Evolutionary conservation across 116 monocot genomes (phyloP).

Genomic region (Cymodocea nodosa): DNA sequence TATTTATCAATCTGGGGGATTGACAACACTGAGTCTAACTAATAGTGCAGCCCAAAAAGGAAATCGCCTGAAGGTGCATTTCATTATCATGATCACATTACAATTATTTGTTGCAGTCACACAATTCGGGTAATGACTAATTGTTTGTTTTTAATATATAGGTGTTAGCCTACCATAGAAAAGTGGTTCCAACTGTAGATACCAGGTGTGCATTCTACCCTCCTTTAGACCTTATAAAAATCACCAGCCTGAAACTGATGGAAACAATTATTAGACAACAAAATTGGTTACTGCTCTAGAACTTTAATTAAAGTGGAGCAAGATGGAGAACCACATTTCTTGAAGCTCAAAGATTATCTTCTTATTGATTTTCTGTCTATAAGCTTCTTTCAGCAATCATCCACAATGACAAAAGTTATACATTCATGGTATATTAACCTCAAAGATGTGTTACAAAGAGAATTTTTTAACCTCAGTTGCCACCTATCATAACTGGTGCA

Average conservation of each 20-base stretch:
- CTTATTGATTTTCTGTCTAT: too few species aligned
- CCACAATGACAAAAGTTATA: too few species aligned
- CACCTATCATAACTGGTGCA: too few species aligned
- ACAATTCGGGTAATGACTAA: background rate
- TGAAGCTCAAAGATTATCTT: background rate
- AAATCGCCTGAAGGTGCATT: slow-evolving; percentile 1
- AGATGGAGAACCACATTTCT: background rate
- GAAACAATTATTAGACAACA: background rate
- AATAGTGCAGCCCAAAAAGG: background rate
- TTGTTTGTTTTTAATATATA: background rate
- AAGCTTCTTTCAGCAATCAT: too few species aligned
- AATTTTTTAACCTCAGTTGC: too few species aligned
- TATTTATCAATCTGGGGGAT: background rate
- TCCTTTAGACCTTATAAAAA: background rate
- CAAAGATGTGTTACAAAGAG: too few species aligned
- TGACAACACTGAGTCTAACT: background rate
- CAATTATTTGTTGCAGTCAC: background rate
- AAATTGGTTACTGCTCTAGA: background rate
- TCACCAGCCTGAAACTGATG: too few species aligned
- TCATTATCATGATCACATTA: background rate
- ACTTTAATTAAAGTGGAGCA: background rate
- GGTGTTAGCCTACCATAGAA: background rate
- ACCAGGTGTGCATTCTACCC: background rate
- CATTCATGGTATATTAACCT: too few species aligned
- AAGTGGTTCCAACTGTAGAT: background rate